phyloP scores from a whole-genome alignment of 2,329 filamentous ascomycete species.

The Alternaria burnsii region DNA sequence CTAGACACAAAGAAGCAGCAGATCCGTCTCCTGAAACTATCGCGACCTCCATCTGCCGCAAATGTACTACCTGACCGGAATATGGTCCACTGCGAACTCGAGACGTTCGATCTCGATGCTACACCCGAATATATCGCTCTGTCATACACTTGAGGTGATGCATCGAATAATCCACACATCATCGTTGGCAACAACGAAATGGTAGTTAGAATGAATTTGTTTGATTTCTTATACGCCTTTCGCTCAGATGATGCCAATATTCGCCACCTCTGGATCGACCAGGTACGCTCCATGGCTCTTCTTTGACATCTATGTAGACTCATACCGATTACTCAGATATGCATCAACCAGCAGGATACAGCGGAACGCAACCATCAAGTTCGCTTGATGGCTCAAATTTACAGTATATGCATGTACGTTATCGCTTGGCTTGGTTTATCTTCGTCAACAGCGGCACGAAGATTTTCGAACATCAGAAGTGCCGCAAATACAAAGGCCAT shows the following conservation, averaged over 20 bases:
- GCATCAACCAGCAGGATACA: conserved; percentile 10
- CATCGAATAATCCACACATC: not conserved
- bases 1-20: conserved; percentile 2
- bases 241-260: not conserved
- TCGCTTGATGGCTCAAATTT: conserved; percentile 11
- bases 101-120: not conserved
- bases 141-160: conserved; percentile 9
- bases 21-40: not conserved
- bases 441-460: not conserved
- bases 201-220: not conserved
- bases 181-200: not conserved
- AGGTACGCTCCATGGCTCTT: not conserved
- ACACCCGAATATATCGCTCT: conserved; percentile 5
- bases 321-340: conserved; percentile 8
- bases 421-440: conserved; percentile 8
- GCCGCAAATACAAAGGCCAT: not conserved
- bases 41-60: not conserved
- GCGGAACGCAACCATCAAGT: conserved; percentile 15
- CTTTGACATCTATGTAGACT: not conserved
- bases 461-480: not conserved
- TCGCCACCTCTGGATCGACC: conserved; percentile 11
- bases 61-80: not conserved
- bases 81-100: not conserved
- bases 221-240: conserved; percentile 12
- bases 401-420: conserved; percentile 5